Conservation (phyloP, 2,329 filamentous ascomycete genomes). For the Nemania serpens region DNA sequence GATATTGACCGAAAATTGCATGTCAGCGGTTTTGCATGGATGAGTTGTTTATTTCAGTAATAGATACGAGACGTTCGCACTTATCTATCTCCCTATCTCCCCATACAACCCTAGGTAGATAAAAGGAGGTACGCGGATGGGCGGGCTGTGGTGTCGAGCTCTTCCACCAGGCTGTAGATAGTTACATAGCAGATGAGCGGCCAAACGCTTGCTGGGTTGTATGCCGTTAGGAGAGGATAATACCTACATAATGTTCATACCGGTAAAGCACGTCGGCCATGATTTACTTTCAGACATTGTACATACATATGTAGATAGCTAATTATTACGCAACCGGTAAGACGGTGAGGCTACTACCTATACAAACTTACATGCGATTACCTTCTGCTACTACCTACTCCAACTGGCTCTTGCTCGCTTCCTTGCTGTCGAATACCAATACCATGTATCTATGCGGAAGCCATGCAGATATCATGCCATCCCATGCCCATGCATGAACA, state of each 20-base stretch:
- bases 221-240: conserved; percentile 19
- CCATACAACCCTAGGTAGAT: not conserved
- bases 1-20: no score
- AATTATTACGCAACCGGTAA: not conserved
- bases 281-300: conserved; percentile 5
- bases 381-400: conserved; percentile 10
- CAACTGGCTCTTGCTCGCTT: conserved; percentile 1
- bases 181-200: conserved; percentile 1
- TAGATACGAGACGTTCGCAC: no score
- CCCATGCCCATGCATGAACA: conserved; percentile 3
- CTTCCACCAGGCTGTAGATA: conserved; percentile 1
- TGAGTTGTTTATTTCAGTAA: no score
- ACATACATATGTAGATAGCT: conserved; percentile 1
- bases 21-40: no score
- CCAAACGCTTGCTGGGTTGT: not conserved
- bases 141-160: not conserved
- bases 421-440: conserved; percentile 9
- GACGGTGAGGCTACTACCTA: conserved; percentile 16
- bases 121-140: not conserved
- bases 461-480: conserved; percentile 1
- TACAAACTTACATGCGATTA: not conserved
- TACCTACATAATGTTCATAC: conserved; percentile 11
- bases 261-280: conserved; percentile 21
- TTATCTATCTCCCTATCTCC: no score
- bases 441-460: conserved; percentile 14